These are phyloP conservation scores for Candida nemodendra DNA, from an alignment of 805 yeast species.

Conservation along the genomic window DNA sequence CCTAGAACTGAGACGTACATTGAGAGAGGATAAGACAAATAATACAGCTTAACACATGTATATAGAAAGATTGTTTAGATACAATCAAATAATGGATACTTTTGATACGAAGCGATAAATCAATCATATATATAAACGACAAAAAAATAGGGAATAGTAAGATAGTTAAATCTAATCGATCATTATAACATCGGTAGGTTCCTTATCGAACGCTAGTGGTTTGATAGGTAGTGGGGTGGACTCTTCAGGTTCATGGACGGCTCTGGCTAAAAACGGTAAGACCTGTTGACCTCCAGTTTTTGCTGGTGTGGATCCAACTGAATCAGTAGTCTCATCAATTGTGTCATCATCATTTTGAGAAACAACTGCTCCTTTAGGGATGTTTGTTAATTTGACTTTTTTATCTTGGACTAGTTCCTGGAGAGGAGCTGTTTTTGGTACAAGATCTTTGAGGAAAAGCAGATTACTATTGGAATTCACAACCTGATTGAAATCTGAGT, in stretches of 20 bases:
- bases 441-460: slow-evolving; percentile 60
- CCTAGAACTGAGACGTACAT: slow-evolving; percentile 26
- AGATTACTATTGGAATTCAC: slow-evolving; percentile 59
- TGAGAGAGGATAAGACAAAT: slow-evolving; percentile 30
- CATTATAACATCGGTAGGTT: slow-evolving; percentile 11
- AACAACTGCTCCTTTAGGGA: slow-evolving; percentile 4
- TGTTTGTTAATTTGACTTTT: slow-evolving; percentile 31
- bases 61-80: too few relatives aligned
- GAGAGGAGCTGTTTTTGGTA: slow-evolving; percentile 59
- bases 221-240: neutral
- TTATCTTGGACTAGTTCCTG: slow-evolving; percentile 46
- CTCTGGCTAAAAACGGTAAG: slow-evolving; percentile 13
- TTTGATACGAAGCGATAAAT: too few relatives aligned
- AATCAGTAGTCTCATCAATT: slow-evolving; percentile 13
- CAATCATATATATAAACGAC: too few relatives aligned
- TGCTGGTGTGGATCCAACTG: slow-evolving; percentile 6
- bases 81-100: too few relatives aligned
- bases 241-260: slow-evolving; percentile 4
- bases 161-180: too few relatives aligned
- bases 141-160: too few relatives aligned
- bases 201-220: neutral
- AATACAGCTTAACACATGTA: slow-evolving; percentile 3
- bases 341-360: slow-evolving; percentile 14
- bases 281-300: slow-evolving; percentile 16
- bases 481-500: slow-evolving; percentile 67